These are phyloP conservation scores for Candida multigemmis DNA, from an alignment of 805 yeast genomes.

Conservation along the genomic window DNA sequence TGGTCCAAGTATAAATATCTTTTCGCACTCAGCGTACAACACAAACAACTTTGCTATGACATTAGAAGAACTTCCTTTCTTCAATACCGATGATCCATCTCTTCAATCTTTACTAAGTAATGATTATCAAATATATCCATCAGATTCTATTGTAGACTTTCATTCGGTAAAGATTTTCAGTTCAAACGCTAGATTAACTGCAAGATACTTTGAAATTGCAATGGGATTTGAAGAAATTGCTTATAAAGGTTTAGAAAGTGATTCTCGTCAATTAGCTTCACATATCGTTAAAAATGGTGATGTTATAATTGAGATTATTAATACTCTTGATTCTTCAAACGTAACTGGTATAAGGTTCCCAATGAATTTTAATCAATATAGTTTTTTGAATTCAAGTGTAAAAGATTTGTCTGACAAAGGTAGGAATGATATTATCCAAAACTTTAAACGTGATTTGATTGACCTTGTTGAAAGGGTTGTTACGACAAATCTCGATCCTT, in stretches of 20 bases:
- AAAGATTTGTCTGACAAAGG: too few relatives aligned
- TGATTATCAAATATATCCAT: too few relatives aligned
- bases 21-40: too few relatives aligned
- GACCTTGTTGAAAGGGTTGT: too few relatives aligned
- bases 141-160: slow-evolving; percentile 9
- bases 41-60: too few relatives aligned
- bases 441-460: too few relatives aligned
- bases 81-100: not conserved
- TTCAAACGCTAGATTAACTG: slow-evolving; percentile 61
- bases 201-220: slow-evolving; percentile 41
- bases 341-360: too few relatives aligned
- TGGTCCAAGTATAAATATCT: too few relatives aligned
- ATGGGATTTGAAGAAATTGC: slow-evolving; percentile 64
- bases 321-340: slow-evolving; percentile 33
- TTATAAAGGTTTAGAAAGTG: slow-evolving; percentile 60
- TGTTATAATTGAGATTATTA: slow-evolving; percentile 40
- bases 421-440: too few relatives aligned
- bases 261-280: slow-evolving; percentile 42
- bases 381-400: too few relatives aligned
- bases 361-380: too few relatives aligned
- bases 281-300: slow-evolving; percentile 55
- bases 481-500: too few relatives aligned
- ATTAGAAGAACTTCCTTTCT: not conserved
- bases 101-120: not conserved
- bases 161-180: slow-evolving; percentile 65